Base-by-base conservation (phyloP, 78 protist genomes). In the Dictyostelium intermedium region DNA sequence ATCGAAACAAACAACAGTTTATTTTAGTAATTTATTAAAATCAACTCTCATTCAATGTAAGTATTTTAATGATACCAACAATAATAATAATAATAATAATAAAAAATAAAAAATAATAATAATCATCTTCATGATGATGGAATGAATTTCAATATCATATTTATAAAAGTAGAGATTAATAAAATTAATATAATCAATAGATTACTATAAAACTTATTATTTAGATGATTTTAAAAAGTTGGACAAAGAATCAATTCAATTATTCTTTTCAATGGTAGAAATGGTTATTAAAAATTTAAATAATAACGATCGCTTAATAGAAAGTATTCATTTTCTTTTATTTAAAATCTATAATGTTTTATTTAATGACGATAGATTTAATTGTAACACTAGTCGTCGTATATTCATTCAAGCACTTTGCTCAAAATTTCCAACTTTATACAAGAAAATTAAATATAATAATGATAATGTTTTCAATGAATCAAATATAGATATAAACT, bases 11-110 rank as follows among this genome's bases (percentile, higher is more conserved):
- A 30, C 25, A 30, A 34, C n/a, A 34, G 25, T 72, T 32, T 32
- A 72, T 34, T 72, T 34, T 72, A 35, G 79, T 16, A 72, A 72
- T 72, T 72, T 72, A 72, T 13, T 72, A 32, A 72, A 72, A 72
- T 72, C 45, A 72, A 72, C 43, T 18, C 14, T 70, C 6, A 14
- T 72, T 14, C 47, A 72, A 27, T 72, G 79, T 72, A 72, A 34
- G 79, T n/a, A 27, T 72, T 7, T 14, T 72, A 27, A 56, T 5
- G 2, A 56, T 5, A 18, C 14, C 18, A 53, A 18, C 2, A 63
- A 25, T 27, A 63, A 0, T 27, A 63, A 25, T 25, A 63, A 4
- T 1, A 23, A 11, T 27, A 66, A 61, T 25, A 27, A 66, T 11
- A 27, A 3, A 66, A 10, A 9, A n/a, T n/a, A 9, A 9, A 8